These are phyloP conservation scores for Dalechampia spathulata DNA, from an alignment of 441 rosid genomes.

Conservation along the genomic window DNA sequence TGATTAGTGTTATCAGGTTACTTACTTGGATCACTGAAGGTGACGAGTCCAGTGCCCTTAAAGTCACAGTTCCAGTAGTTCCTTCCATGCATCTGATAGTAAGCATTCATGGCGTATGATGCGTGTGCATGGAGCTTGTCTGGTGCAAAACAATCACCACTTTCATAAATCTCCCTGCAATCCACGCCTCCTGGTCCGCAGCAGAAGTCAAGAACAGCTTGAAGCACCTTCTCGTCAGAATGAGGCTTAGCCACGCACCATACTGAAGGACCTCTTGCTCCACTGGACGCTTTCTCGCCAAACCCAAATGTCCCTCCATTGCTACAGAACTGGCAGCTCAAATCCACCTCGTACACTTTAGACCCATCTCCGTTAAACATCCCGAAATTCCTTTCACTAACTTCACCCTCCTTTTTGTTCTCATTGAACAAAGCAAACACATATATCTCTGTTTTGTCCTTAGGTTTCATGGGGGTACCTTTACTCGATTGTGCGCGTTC, in stretches of 20 bases:
- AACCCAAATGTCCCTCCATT: conserved; percentile 22
- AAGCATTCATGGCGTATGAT: conserved; percentile 61
- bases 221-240: conserved; percentile 49
- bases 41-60: conserved; percentile 56
- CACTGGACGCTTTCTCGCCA: conserved; percentile 27
- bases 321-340: conserved; percentile 55
- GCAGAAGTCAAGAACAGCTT: conserved; percentile 49
- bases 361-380: conserved; percentile 55
- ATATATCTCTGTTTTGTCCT: conserved; percentile 30
- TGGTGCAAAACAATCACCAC: conserved; percentile 40
- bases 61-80: conserved; percentile 77
- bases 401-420: conserved; percentile 49
- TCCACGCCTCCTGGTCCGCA: conserved; percentile 69
- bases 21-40: conserved; percentile 69
- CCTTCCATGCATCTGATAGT: conserved; percentile 68
- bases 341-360: conserved; percentile 46
- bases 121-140: conserved; percentile 60
- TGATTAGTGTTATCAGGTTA: not conserved
- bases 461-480: conserved; percentile 60
- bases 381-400: conserved; percentile 53
- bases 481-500: conserved; percentile 36
- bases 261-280: conserved; percentile 46
- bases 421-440: conserved; percentile 63
- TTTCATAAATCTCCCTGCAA: conserved; percentile 50
- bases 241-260: conserved; percentile 79